These are phyloP conservation scores for Miamiensis avidus DNA, from an alignment of 169 alveolate species.

Conservation along the genomic window DNA sequence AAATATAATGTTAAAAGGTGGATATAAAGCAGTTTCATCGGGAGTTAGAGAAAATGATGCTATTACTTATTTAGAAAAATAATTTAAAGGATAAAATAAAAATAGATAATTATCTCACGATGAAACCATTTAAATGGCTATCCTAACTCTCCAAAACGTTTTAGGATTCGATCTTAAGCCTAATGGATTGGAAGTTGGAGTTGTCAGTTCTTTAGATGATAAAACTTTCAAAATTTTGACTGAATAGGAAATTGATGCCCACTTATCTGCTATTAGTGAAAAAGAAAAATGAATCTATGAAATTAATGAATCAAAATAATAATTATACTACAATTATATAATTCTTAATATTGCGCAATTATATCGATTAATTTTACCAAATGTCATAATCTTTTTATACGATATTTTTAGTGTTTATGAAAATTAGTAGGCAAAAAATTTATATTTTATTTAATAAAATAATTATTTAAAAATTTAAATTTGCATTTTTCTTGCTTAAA, in stretches of 20 bases:
- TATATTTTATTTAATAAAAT: too few relatives aligned
- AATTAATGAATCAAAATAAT: neutral
- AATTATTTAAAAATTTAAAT: too few relatives aligned
- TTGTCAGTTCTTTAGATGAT: slow-evolving; percentile 58
- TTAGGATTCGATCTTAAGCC: slow-evolving; percentile 58
- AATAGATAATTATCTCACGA: slow-evolving; percentile 47
- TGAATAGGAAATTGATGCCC: slow-evolving; percentile 60
- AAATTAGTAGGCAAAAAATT: too few relatives aligned
- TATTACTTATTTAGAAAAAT: slow-evolving; percentile 60
- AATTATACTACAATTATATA: too few relatives aligned
- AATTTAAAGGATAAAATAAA: slow-evolving; percentile 59
- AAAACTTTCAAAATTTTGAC: slow-evolving; percentile 67
- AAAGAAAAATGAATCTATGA: neutral
- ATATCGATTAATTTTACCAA: too few relatives aligned
- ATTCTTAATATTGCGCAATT: too few relatives aligned
- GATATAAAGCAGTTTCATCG: slow-evolving; percentile 62
- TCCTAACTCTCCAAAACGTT: slow-evolving; percentile 67
- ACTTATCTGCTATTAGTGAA: neutral
- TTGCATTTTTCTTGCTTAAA: too few relatives aligned
- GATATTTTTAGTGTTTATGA: too few relatives aligned
- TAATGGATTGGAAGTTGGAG: slow-evolving; percentile 77
- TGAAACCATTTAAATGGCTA: slow-evolving; percentile 73
- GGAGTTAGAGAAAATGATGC: slow-evolving; percentile 76
- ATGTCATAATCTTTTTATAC: too few relatives aligned
- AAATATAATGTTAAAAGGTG: slow-evolving; percentile 25